Base-by-base conservation (phyloP, 371 early-diverging fungal species). In the Mucor piriformis region DNA sequence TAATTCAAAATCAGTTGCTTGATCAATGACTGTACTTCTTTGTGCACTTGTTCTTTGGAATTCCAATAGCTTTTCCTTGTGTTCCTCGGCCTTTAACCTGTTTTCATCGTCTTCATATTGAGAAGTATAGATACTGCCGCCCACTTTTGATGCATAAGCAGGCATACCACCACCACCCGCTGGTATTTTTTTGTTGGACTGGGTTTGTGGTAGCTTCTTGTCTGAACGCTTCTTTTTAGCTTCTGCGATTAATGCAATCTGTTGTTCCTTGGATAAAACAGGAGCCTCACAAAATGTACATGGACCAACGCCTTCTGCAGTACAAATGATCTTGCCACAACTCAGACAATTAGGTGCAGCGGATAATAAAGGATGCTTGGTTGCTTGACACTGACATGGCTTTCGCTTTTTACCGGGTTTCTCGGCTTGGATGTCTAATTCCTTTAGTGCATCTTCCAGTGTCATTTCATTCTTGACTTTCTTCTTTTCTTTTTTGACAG, bases 251-350 rank as follows among this genome's bases (percentile, higher is more conserved):
- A 86, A 68, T 25, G 77, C 75, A 23, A 86, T 74, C 64, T 88
- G 85, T 50, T 90, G 89, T 5, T 87, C 87, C 13, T 82, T 81
- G 25, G 87, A 91, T 58, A 89, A 71, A 0, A 95, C 92, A 0
- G 85, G 79, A 7, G 74, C 78, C 3, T 86, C 88, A 67, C 96
- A 96, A 57, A 83, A 88, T 33, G 89, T 85, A 65, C 96, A 96
- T 6, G 94, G 91, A 0, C 95, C 95, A 0, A 88, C 83, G 0
- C 94, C 95, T 61, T 96, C 95, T 15, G 69, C 57, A 2, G 79
- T 73, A 69, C 96, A 96, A 13, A 95, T 84, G 56, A 96, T 92
- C 56, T 91, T 92, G 15, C 96, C 96, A 65, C 96, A 96, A 32
- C 70, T 83, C 24, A 96, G 67, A 61, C 96, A 96, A 66, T 96